A percentile compares a stretch with the other conserved stretches of the same genome.
Evolutionary conservation across 768 basidiomycete genomes (phyloP).

Genomic region (Hygrocybe punicea): DNA sequence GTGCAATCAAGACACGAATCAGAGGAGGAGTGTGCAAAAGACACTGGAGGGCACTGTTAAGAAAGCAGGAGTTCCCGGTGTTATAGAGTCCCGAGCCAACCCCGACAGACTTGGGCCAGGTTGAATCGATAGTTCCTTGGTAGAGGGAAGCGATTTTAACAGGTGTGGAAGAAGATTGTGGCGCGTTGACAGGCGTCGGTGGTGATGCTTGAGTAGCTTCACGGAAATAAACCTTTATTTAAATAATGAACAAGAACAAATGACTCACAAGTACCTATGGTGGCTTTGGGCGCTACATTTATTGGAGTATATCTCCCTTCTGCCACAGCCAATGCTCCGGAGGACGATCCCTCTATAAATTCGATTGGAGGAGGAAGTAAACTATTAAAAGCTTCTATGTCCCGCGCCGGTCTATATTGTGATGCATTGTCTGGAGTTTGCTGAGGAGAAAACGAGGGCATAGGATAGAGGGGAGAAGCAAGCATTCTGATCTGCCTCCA

Average conservation of each 20-base stretch:
- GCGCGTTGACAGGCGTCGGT: background rate
- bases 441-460: slow-evolving; percentile 48
- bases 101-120: slow-evolving; percentile 55
- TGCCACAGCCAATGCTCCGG: slow-evolving; percentile 64
- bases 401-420: slow-evolving; percentile 64
- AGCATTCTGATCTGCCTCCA: slow-evolving; percentile 47
- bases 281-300: slow-evolving; percentile 58
- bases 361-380: slow-evolving; percentile 79
- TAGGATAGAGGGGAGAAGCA: slow-evolving; percentile 57
- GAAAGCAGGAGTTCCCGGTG: slow-evolving; percentile 91
- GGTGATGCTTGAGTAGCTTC: background rate
- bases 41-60: slow-evolving; percentile 93
- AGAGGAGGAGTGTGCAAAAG: slow-evolving; percentile 90
- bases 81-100: slow-evolving; percentile 72
- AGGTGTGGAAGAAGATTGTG: slow-evolving; percentile 17
- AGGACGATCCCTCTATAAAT: slow-evolving; percentile 81
- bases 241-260: background rate
- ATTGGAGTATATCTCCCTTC: slow-evolving; percentile 82
- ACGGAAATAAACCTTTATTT: slow-evolving; percentile 8
- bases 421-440: slow-evolving; percentile 49
- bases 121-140: slow-evolving; percentile 52
- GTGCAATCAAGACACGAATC: slow-evolving; percentile 54
- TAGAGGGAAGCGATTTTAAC: slow-evolving; percentile 45
- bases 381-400: slow-evolving; percentile 71
- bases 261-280: slow-evolving; percentile 33